Percentiles rank a stretch among this genome's conserved stretches.
These are phyloP conservation scores for Cadophora luteo-olivacea DNA, from an alignment of 2,329 filamentous ascomycete species.

Conservation along the genomic window DNA sequence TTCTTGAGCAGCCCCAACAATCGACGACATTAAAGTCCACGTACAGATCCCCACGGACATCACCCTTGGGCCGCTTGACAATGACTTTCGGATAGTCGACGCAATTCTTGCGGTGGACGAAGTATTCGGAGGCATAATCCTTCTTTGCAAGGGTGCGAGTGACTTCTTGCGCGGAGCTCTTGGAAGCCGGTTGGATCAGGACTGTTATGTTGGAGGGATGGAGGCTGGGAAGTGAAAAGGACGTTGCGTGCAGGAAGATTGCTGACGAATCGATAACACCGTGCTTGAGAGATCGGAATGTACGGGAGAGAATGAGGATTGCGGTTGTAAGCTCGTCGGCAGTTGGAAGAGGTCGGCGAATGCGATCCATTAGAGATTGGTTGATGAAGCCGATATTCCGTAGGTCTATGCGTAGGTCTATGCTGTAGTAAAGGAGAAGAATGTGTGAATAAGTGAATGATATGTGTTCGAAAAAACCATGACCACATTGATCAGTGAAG, in stretches of 20 bases:
- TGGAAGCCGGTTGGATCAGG: constrained; percentile 8
- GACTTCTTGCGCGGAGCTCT: neutral
- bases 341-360: neutral
- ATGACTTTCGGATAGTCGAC: constrained; percentile 17
- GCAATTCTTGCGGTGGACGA: neutral
- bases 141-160: neutral
- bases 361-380: neutral
- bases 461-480: too few species aligned
- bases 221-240: neutral
- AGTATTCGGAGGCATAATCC: neutral
- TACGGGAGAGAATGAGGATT: constrained; percentile 5
- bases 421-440: neutral
- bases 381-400: neutral
- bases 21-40: constrained; percentile 25
- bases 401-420: too few species aligned
- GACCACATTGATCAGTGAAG: neutral
- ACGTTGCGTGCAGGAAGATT: neutral
- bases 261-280: constrained; percentile 8
- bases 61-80: constrained; percentile 5
- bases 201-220: constrained; percentile 16
- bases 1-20: constrained; percentile 13
- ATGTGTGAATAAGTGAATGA: too few species aligned
- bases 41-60: constrained; percentile 12
- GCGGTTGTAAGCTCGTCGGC: constrained; percentile 10
- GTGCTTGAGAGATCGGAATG: constrained; percentile 8